Conservation (phyloP, 441 rosid species). For the Croton laevigatus region DNA sequence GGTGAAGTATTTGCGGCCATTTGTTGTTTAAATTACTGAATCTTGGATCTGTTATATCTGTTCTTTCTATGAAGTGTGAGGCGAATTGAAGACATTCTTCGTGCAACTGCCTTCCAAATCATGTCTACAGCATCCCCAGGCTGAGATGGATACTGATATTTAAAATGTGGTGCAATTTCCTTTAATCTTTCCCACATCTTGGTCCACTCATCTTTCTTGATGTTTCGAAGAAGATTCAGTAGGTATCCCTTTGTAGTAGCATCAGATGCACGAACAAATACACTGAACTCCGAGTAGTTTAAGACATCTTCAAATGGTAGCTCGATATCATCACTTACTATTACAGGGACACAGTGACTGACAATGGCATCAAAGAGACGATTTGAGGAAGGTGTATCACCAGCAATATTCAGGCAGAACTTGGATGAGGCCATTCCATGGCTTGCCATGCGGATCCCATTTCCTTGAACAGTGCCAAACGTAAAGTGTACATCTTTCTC, state of each 20-base stretch:
- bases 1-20: not conserved
- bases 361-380: slow-evolving; percentile 81
- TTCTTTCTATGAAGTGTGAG: slow-evolving; percentile 56
- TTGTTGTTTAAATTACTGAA: slow-evolving; percentile 2
- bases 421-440: slow-evolving; percentile 78
- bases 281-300: slow-evolving; percentile 66
- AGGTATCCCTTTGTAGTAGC: slow-evolving; percentile 60
- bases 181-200: slow-evolving; percentile 63
- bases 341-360: slow-evolving; percentile 80
- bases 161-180: slow-evolving; percentile 64
- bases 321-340: slow-evolving; percentile 75
- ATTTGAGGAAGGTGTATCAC: slow-evolving; percentile 89
- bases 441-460: slow-evolving; percentile 22
- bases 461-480: slow-evolving; percentile 22
- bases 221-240: slow-evolving; percentile 48
- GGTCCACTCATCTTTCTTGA: slow-evolving; percentile 59
- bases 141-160: slow-evolving; percentile 72
- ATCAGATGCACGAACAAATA: slow-evolving; percentile 66
- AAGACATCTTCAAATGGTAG: slow-evolving; percentile 82
- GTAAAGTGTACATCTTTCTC: slow-evolving; percentile 28
- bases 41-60: slow-evolving; percentile 15
- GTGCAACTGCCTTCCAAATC: slow-evolving; percentile 79
- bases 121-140: slow-evolving; percentile 68
- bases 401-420: slow-evolving; percentile 82
- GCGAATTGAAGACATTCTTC: slow-evolving; percentile 48